Conservation (phyloP, 306 rosid genomes). For the Gynostemma pentaphyllum region DNA sequence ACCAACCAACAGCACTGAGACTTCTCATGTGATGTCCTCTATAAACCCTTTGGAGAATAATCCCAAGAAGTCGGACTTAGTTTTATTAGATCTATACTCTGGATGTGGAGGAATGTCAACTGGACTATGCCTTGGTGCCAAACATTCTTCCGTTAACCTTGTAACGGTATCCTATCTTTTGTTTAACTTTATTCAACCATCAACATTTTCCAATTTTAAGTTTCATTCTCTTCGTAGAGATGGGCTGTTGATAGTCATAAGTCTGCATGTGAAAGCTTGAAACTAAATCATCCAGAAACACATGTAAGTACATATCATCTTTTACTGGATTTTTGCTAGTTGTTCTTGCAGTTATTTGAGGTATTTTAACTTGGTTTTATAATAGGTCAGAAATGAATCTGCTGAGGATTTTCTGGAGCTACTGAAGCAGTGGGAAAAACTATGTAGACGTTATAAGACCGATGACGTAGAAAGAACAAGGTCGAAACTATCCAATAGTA, state of each 20-base stretch:
- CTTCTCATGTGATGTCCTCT: slow-evolving; percentile 20
- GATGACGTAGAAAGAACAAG: slow-evolving; percentile 21
- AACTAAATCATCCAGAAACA: slow-evolving; percentile 70
- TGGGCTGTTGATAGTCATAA: slow-evolving; percentile 76
- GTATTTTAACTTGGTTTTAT: slow-evolving; percentile 5
- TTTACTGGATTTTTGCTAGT: not conserved
- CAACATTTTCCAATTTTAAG: slow-evolving; percentile 15
- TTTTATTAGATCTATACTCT: slow-evolving; percentile 63
- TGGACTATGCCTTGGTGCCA: slow-evolving; percentile 84
- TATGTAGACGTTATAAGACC: slow-evolving; percentile 45
- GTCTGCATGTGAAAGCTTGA: slow-evolving; percentile 69
- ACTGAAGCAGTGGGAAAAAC: slow-evolving; percentile 77
- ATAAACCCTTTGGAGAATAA: slow-evolving; percentile 15
- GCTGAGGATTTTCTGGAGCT: slow-evolving; percentile 73
- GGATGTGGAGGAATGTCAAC: slow-evolving; percentile 99
- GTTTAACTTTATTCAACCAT: slow-evolving; percentile 1
- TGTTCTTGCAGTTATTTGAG: not conserved
- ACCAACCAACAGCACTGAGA: slow-evolving; percentile 17
- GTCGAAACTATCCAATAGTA: slow-evolving; percentile 15
- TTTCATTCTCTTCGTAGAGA: slow-evolving; percentile 32
- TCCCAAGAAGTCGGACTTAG: slow-evolving; percentile 30
- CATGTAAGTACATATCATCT: slow-evolving; percentile 37
- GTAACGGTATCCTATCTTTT: slow-evolving; percentile 42
- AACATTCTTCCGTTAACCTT: slow-evolving; percentile 55
- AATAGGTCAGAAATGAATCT: slow-evolving; percentile 81